These are phyloP conservation scores for Rhodotorula toruloides DNA, from an alignment of 768 basidiomycete species.

Conservation along the genomic window DNA sequence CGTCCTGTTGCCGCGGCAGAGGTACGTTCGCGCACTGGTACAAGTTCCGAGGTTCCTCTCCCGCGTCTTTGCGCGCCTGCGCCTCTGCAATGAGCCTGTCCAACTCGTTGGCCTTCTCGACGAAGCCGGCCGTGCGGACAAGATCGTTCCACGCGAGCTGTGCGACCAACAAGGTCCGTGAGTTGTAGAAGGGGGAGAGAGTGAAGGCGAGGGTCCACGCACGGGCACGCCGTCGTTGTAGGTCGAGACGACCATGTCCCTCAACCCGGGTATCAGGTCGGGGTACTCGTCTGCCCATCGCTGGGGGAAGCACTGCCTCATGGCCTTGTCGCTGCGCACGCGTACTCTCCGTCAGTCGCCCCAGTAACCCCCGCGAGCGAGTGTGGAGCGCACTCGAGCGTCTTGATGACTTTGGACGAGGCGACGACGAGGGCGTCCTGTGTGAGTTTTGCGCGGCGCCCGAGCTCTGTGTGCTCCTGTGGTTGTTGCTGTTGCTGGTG, in stretches of 20 bases:
- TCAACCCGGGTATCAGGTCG: constrained; percentile 13
- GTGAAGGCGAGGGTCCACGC: not conserved
- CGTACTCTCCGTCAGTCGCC: not conserved
- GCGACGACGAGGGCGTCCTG: constrained; percentile 14
- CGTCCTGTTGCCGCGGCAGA: no score
- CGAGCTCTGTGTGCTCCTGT: no score
- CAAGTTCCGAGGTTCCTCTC: constrained; percentile 1
- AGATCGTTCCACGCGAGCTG: constrained; percentile 26
- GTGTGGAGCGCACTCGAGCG: constrained; percentile 25
- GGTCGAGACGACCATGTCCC: not conserved
- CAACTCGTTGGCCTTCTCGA: constrained; percentile 20
- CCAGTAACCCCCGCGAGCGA: not conserved
- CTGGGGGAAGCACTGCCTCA: constrained; percentile 30
- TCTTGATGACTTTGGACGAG: not conserved
- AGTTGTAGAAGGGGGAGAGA: not conserved
- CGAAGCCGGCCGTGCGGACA: not conserved
- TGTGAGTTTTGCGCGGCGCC: constrained; percentile 10
- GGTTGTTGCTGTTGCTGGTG: not conserved
- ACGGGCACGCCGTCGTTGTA: constrained; percentile 12
- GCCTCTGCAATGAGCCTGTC: constrained; percentile 10
- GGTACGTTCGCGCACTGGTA: constrained; percentile 9
- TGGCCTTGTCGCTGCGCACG: constrained; percentile 22
- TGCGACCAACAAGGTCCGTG: not conserved
- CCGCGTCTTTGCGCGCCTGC: not conserved
- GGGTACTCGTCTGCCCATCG: constrained; percentile 10